A percentile compares a stretch with the other conserved stretches of the same genome.
Evolutionary conservation across 1,284 basidiomycete species (phyloP).

Genomic region (Serendipita sp.): DNA sequence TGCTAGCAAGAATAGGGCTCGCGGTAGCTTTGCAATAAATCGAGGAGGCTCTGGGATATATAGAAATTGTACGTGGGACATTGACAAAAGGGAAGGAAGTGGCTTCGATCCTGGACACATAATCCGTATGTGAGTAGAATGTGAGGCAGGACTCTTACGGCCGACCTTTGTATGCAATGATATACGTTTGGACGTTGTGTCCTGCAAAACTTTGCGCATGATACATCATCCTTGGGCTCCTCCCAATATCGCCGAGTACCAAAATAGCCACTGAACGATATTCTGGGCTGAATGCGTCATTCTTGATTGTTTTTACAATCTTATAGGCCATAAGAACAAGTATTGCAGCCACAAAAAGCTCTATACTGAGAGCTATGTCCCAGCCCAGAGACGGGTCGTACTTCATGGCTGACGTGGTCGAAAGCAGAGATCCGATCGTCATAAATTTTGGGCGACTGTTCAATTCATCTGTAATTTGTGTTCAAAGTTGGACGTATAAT

Average conservation of each 20-base stretch:
- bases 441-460: background rate
- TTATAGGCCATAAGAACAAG: background rate
- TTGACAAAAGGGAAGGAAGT: conserved; percentile 49
- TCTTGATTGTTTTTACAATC: background rate
- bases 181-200: conserved; percentile 61
- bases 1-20: conserved; percentile 47
- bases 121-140: background rate
- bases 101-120: conserved; percentile 50
- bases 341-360: conserved; percentile 5
- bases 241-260: conserved; percentile 90
- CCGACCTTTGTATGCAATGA: conserved; percentile 78
- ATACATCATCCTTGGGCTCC: conserved; percentile 97
- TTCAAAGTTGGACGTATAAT: no score
- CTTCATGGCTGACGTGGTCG: conserved; percentile 3
- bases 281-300: conserved; percentile 22
- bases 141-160: conserved; percentile 15
- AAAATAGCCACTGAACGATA: conserved; percentile 68
- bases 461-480: no score
- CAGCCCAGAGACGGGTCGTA: conserved; percentile 4
- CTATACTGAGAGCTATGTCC: conserved; percentile 4
- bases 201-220: conserved; percentile 86
- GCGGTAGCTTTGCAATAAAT: conserved; percentile 38
- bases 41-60: conserved; percentile 55
- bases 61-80: conserved; percentile 48
- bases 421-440: background rate